Base-by-base conservation (phyloP, 495 filamentous ascomycete species). In the Ramalina intermedia region DNA sequence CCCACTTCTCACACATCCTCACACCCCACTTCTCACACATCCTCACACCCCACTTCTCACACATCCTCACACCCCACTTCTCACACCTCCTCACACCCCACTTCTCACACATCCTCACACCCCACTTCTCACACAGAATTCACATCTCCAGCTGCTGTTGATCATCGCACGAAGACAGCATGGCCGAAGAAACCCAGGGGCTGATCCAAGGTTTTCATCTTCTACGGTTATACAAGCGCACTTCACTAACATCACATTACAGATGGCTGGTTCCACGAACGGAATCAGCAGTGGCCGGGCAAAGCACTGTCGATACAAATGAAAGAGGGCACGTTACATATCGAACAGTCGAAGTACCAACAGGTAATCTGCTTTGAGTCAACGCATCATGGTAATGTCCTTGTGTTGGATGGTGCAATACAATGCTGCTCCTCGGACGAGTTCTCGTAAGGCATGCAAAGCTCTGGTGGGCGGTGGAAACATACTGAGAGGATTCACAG, bases 221-320 rank as follows among this genome's bases (percentile, higher is more conserved):
- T 42, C 49, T 40, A 21, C 24, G 16, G 6, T 4, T 4, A 35
- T 17, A 23, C 39, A 35, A 23, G 45, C 39, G 18, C 36, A 21
- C 43, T 14, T 50, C 38, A 16, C 43, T 45, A 40, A 59, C 20
- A 14, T 8, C n/a, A 4, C 23, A 23, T 24, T 56, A 20, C 49
- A 94, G 90, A 96, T 93, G 91, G 90, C 70, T 99, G 91, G 93
- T 96, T 96, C 82, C 87, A 87, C 63, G 93, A 96, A 70, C 81
- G 94, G 67, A 93, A 85, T 50, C 70, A 85, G 59, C 95, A 96
- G 87, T 99, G 93, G 91, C 91, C 91, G 43, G 91, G 91, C 59
- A 93, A 96, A 69, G 91, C 91, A 61, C 96, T 96, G 90, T 94
- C 84, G 54, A 81, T 99, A 64, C 89, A 85, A 72, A 90, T 99